phyloP scores from a whole-genome alignment of 768 basidiomycete species.

The Boletus subcaerulescens region DNA sequence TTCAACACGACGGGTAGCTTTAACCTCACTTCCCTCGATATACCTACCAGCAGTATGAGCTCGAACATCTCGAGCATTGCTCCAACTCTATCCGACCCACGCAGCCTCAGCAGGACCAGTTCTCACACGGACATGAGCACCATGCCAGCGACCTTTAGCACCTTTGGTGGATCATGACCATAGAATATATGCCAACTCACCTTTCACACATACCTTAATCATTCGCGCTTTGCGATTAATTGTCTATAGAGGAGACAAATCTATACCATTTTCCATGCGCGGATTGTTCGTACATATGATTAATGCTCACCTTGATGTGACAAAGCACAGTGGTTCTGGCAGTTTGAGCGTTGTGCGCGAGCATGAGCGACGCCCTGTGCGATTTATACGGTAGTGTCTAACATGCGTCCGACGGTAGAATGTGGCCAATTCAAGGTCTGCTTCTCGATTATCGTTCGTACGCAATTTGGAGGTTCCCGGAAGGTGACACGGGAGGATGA shows the following conservation, averaged over 20 bases:
- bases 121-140: slow-evolving; percentile 15
- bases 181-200: not conserved
- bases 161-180: not conserved
- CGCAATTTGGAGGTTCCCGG: too few relatives aligned
- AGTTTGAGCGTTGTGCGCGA: too few relatives aligned
- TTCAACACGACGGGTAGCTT: slow-evolving; percentile 21
- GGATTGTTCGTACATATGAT: too few relatives aligned
- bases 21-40: slow-evolving; percentile 12
- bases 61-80: not conserved
- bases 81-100: not conserved
- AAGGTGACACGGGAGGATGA: too few relatives aligned
- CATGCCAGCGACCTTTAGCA: slow-evolving; percentile 13
- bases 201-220: not conserved
- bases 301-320: too few relatives aligned
- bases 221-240: not conserved
- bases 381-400: too few relatives aligned
- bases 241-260: not conserved
- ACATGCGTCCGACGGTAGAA: too few relatives aligned
- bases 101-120: slow-evolving; percentile 3
- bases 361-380: too few relatives aligned
- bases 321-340: too few relatives aligned
- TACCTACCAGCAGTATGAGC: not conserved
- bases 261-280: too few relatives aligned
- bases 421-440: too few relatives aligned
- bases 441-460: too few relatives aligned